These are phyloP conservation scores for Mucor velutinosus DNA, from an alignment of 371 early-diverging fungal genomes.

Conservation along the genomic window DNA sequence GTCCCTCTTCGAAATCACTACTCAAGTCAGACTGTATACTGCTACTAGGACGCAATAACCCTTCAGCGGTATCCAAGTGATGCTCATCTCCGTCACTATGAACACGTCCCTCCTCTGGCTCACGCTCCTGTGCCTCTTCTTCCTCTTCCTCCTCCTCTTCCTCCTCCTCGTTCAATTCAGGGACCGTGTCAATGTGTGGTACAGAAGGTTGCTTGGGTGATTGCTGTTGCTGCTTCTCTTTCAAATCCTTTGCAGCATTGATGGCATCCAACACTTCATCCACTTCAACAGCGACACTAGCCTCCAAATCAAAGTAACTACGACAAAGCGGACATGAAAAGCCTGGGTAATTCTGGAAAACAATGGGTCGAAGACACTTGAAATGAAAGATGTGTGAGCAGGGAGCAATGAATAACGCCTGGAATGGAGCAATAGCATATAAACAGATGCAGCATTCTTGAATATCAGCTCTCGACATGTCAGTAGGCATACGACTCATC, in stretches of 20 bases:
- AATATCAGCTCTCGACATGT: conserved; percentile 17
- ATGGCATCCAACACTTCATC: conserved; percentile 46
- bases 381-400: conserved; percentile 93
- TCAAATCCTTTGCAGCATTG: conserved; percentile 15
- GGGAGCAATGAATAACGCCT: conserved; percentile 90
- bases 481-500: conserved; percentile 12
- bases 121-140: neutral
- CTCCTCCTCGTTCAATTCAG: conserved; percentile 19
- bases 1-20: neutral
- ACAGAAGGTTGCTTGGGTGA: neutral
- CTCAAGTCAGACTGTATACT: conserved; percentile 2
- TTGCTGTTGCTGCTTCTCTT: conserved; percentile 7
- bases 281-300: conserved; percentile 70
- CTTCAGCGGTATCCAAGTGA: neutral
- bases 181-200: conserved; percentile 17
- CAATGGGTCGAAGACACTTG: conserved; percentile 76
- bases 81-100: neutral
- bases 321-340: conserved; percentile 93
- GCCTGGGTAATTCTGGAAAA: conserved; percentile 62
- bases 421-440: conserved; percentile 84
- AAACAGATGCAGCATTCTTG: conserved; percentile 94
- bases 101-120: neutral
- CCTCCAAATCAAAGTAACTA: conserved; percentile 87
- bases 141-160: conserved; percentile 8
- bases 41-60: neutral